Evolutionary conservation across 208 protist genomes (phyloP), one percentile per base, ranked within the genome.

Genomic region (Acanthamoeba royreba): DNA sequence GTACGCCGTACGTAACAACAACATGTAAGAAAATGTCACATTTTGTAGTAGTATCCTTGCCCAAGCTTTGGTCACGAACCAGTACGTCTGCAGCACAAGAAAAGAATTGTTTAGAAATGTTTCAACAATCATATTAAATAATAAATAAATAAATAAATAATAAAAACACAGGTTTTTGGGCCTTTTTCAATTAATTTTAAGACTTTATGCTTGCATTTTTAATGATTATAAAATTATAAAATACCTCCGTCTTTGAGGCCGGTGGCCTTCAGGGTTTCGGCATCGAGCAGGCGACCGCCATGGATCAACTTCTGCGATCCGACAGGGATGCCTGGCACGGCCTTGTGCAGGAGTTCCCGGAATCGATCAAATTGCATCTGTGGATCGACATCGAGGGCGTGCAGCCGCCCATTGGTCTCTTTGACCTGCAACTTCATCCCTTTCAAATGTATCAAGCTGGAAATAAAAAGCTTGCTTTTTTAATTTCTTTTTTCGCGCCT

Each of bases 211-310:
- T 28, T 28, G 9, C 2, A 22, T 5, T 17, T 11, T 1, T 46
- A 22, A 45, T 45, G 61, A 17, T 9, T 19, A 72, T n/a, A 11
- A 11, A 72, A 72, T 8, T 0, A 38, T 11, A 35, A 49, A 13
- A 33, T 7, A 87, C 79, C 79, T 87, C 79, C 79, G 42, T 87
- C 79, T 55, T 49, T 87, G 8, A 87, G 43, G 15, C 79, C 79
- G 31, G 49, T 42, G 4, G 46, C 49, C 28, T 87, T 87, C 2
- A 87, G 46, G 13, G 79, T 55, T 2, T 87, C 5, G 19, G 46
- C 79, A 13, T 87, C 79, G 43, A 87, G 43, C 46, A 87, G 19
- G 46, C 49, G 43, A 45, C 79, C 49, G 38, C 55, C 22, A 15
- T 38, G 19, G 4, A 87, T 31, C 33, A 87, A 45, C 25, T 87